These are phyloP conservation scores for Amaranthus hypochondriacus DNA, from an alignment of 148 eudicot genomes.

Conservation along the genomic window DNA sequence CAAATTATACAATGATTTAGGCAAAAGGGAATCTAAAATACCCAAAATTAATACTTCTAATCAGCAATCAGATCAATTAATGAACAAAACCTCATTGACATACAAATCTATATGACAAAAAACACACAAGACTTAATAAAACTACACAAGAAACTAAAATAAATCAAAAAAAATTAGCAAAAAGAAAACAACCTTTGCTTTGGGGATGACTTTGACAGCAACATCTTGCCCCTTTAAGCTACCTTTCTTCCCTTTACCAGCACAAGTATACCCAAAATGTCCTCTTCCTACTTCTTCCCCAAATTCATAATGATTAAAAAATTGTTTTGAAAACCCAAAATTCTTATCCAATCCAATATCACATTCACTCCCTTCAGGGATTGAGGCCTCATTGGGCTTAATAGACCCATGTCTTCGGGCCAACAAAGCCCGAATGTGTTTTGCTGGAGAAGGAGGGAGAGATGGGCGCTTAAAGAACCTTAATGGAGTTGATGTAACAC, in stretches of 20 bases:
- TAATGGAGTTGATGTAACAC: constrained; percentile 76
- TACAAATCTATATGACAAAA: neutral
- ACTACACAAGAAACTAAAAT: neutral
- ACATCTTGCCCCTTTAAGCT: constrained; percentile 80
- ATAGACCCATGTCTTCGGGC: constrained; percentile 84
- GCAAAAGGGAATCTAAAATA: neutral
- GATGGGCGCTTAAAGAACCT: constrained; percentile 76
- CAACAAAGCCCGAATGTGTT: constrained; percentile 81
- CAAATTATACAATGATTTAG: too few relatives aligned
- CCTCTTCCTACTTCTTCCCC: constrained; percentile 94
- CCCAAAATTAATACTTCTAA: neutral
- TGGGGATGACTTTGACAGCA: constrained; percentile 95
- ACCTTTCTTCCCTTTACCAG: constrained; percentile 74
- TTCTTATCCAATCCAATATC: constrained; percentile 80
- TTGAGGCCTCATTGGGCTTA: constrained; percentile 83
- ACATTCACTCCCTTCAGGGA: constrained; percentile 87
- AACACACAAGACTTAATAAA: neutral
- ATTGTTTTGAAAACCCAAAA: constrained; percentile 78
- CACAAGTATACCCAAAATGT: constrained; percentile 95
- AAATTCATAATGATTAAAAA: constrained; percentile 58
- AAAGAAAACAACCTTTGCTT: constrained; percentile 60
- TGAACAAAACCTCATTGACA: constrained; percentile 3
- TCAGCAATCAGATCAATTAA: constrained; percentile 18
- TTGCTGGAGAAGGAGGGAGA: constrained; percentile 95
- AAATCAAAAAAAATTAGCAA: constrained; percentile 3